A percentile compares a stretch with the other conserved stretches of the same genome.
These are phyloP conservation scores for Neolecta irregularis DNA, from an alignment of 1,139 yeast genomes.

Conservation along the genomic window DNA sequence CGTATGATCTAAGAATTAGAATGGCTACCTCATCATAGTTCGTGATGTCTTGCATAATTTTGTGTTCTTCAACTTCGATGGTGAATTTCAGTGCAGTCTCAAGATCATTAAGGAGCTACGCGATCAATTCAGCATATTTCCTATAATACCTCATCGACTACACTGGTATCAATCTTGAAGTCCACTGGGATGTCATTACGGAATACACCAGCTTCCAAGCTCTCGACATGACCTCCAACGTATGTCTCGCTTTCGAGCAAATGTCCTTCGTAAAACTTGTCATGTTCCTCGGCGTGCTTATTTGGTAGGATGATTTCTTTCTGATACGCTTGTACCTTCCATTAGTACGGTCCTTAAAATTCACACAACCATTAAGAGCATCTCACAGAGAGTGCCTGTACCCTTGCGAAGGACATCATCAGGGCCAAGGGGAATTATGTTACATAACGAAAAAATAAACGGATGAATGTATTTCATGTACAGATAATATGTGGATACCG, in stretches of 20 bases:
- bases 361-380: constrained; percentile 60
- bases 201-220: constrained; percentile 94
- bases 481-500: constrained; percentile 92
- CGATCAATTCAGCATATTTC: background rate
- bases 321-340: constrained; percentile 64
- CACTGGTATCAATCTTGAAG: constrained; percentile 66
- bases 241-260: constrained; percentile 88
- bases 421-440: constrained; percentile 88
- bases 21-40: constrained; percentile 54
- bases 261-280: constrained; percentile 88
- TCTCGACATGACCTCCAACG: constrained; percentile 98
- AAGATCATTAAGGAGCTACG: constrained; percentile 44
- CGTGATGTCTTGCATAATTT: constrained; percentile 54
- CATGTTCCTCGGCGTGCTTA: constrained; percentile 82
- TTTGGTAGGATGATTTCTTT: constrained; percentile 70
- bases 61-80: constrained; percentile 66
- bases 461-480: constrained; percentile 97
- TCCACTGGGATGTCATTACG: constrained; percentile 69
- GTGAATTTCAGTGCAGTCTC: constrained; percentile 69
- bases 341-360: background rate
- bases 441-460: constrained; percentile 86
- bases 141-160: constrained; percentile 44
- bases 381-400: constrained; percentile 96
- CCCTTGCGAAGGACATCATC: constrained; percentile 94
- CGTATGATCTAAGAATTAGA: background rate